These are phyloP conservation scores for Volvox carteri DNA, from an alignment of 163 green algal genomes.

Conservation along the genomic window DNA sequence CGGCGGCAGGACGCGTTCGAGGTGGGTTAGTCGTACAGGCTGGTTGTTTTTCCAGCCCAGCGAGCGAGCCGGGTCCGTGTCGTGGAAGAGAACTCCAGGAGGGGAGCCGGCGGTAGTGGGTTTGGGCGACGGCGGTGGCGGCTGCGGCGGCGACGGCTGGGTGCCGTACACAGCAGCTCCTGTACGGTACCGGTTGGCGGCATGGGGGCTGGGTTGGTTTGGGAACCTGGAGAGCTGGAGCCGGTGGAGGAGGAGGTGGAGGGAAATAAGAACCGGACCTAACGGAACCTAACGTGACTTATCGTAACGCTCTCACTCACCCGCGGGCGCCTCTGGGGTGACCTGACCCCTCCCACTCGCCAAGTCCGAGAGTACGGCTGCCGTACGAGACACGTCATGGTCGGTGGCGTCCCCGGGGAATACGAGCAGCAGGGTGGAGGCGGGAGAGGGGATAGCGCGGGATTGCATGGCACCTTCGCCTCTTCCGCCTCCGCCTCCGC, in stretches of 20 bases:
- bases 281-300: too few species aligned
- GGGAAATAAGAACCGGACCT: too few species aligned
- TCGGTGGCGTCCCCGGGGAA: neutral
- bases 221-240: too few species aligned
- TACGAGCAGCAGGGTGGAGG: constrained; percentile 25
- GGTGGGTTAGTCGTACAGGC: constrained; percentile 28
- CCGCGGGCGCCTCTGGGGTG: constrained; percentile 8
- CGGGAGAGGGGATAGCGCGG: neutral
- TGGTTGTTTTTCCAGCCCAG: constrained; percentile 25
- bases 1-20: constrained; percentile 16
- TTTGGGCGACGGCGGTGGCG: neutral
- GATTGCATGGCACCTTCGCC: too few species aligned
- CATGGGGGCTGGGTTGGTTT: neutral
- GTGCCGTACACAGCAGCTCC: constrained; percentile 9
- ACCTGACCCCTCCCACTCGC: neutral
- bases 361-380: constrained; percentile 24
- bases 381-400: constrained; percentile 15
- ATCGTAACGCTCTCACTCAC: too few species aligned
- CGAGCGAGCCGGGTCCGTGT: constrained; percentile 15
- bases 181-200: neutral
- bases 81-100: constrained; percentile 22
- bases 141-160: neutral
- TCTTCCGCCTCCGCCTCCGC: too few species aligned
- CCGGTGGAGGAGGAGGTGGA: too few species aligned
- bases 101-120: neutral